Evolutionary conservation across 768 basidiomycete genomes (phyloP).

Genomic region (Russula foetens): DNA sequence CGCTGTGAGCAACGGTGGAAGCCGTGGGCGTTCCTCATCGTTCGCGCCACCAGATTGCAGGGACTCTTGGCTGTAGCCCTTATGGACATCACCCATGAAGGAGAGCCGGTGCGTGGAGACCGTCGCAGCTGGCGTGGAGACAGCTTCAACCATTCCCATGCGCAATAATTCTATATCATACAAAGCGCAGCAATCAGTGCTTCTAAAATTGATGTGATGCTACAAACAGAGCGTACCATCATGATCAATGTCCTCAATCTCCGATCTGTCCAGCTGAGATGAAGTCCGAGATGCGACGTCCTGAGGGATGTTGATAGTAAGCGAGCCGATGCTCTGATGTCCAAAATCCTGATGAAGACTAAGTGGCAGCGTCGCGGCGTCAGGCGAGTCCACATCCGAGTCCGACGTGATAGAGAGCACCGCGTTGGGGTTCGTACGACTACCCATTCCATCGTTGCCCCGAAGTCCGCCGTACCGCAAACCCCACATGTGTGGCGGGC

Average conservation of each 20-base stretch:
- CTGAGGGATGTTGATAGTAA: slow-evolving; percentile 28
- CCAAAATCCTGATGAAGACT: slow-evolving; percentile 23
- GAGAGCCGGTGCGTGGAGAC: slow-evolving; percentile 29
- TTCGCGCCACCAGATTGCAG: neutral
- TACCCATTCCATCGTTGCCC: slow-evolving; percentile 11
- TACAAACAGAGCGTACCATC: slow-evolving; percentile 27
- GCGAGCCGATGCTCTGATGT: slow-evolving; percentile 19
- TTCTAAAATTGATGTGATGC: neutral
- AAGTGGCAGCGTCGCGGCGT: slow-evolving; percentile 24
- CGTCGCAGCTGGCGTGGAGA: slow-evolving; percentile 42
- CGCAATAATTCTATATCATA: slow-evolving; percentile 37
- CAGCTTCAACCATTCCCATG: slow-evolving; percentile 42
- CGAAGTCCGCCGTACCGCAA: slow-evolving; percentile 20
- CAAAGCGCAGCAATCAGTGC: neutral
- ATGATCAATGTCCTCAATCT: slow-evolving; percentile 29
- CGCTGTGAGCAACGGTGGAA: slow-evolving; percentile 18
- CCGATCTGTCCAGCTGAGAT: slow-evolving; percentile 27
- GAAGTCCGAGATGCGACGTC: slow-evolving; percentile 31
- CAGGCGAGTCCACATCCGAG: neutral
- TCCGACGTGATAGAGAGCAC: slow-evolving; percentile 20
- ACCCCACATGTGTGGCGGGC: slow-evolving; percentile 20
- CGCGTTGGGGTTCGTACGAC: slow-evolving; percentile 16
- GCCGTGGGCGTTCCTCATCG: neutral
- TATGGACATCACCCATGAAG: slow-evolving; percentile 15
- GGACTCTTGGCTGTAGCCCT: slow-evolving; percentile 7